Evolutionary conservation across 2,329 filamentous ascomycete species (phyloP), one percentile per base, ranked within the genome.

Genomic region (Trichoderma harzianum): DNA sequence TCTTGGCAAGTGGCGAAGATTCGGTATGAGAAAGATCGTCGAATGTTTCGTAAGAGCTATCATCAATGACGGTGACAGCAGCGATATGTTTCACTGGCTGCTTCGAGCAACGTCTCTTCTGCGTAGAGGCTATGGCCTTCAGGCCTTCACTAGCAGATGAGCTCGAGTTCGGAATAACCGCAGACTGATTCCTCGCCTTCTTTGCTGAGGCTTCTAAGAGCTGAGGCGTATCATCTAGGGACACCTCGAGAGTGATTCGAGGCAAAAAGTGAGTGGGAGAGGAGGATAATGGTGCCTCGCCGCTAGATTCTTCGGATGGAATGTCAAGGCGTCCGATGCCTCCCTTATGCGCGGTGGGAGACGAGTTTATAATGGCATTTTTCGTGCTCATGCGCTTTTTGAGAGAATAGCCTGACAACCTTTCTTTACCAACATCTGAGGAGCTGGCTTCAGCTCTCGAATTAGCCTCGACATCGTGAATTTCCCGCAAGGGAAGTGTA

Each of bases 11-110:
- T 7, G 57, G 39, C n/a, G 66, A 69, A n/a, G 28, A 53, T 51
- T 26, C 55, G 3, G 30, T 7, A 7, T 26, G 26, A 7, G 21
- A 43, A n/a, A 32, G 11, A 3, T 70, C 65, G 16, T 72, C 67
- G 21, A 34, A 61, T 18, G 66, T 72, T 21, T 72, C 66, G 26
- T 72, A 43, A 30, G 69, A 66, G 36, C 69, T 71, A 21, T 71
- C 69, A 26, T 67, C 63, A 34, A 68, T 61, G 32, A 68, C 43
- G 28, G 26, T 51, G 18, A 60, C 12, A 7, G 28, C 28, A 8
- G 18, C 11, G 24, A 34, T 14, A 36, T 39, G 4, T 8, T 24
- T 60, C 11, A 26, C 11, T n/a, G 26, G n/a, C n/a, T 67, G n/a
- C n/a, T 67, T 58, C 26, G 21, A 39, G n/a, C 28, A 57, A 16